Evolutionary conservation across 2,329 filamentous ascomycete genomes (phyloP).

Genomic region (Bipolaris cookei): DNA sequence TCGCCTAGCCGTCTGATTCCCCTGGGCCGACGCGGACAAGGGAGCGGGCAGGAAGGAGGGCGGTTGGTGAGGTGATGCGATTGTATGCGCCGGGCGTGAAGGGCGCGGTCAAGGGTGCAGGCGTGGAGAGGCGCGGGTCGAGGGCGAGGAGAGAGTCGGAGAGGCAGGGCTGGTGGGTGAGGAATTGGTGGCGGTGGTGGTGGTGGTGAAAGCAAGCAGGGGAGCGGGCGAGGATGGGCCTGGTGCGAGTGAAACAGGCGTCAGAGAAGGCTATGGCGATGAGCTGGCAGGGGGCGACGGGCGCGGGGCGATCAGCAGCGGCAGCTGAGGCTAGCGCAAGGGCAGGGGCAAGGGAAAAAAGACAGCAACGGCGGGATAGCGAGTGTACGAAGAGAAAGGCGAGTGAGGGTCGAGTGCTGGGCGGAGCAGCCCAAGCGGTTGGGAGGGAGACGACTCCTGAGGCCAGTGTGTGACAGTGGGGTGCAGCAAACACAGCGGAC

Average conservation of each 20-base stretch:
- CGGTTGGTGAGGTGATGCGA: background rate
- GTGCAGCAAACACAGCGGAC: conserved; percentile 13
- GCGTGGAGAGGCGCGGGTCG: background rate
- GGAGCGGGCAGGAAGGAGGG: background rate
- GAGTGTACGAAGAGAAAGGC: conserved; percentile 21
- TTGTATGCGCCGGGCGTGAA: conserved; percentile 5
- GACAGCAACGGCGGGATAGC: conserved; percentile 9
- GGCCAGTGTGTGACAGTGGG: conserved; percentile 21
- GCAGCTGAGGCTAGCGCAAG: conserved; percentile 3
- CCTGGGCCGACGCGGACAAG: background rate
- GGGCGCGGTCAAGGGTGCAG: conserved; percentile 1
- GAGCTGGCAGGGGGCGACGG: conserved; percentile 28
- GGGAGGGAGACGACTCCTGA: conserved; percentile 22
- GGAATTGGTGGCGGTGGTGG: background rate
- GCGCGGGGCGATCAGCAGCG: conserved; percentile 16
- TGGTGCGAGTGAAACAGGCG: conserved; percentile 28
- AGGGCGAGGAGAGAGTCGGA: background rate
- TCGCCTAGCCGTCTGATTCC: conserved; percentile 18
- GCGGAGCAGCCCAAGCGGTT: conserved; percentile 9
- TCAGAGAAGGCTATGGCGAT: conserved; percentile 19
- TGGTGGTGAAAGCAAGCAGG: conserved; percentile 11
- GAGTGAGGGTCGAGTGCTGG: conserved; percentile 2
- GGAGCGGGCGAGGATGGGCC: conserved; percentile 26
- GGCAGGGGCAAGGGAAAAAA: background rate
- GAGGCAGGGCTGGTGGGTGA: background rate